A percentile compares a stretch with the other conserved stretches of the same genome.
Conservation (phyloP, 768 basidiomycete species). For the Lactifluus volemus region DNA sequence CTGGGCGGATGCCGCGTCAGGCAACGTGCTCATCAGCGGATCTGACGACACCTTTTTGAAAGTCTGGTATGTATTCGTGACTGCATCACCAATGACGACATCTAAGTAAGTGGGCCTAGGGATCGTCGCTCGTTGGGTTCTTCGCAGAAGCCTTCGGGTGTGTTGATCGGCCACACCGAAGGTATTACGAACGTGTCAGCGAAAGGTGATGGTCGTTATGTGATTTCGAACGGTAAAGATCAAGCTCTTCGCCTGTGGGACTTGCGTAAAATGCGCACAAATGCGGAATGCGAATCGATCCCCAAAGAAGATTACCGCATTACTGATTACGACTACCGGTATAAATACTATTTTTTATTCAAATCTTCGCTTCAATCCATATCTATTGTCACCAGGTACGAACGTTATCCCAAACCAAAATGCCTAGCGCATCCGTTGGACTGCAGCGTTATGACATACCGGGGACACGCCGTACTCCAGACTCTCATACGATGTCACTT, state of each 20-base stretch:
- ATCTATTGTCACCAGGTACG: constrained; percentile 37
- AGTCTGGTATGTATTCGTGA: constrained; percentile 60
- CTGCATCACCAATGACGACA: not conserved
- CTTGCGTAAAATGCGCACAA: constrained; percentile 82
- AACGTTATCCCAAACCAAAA: constrained; percentile 55
- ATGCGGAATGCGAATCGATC: constrained; percentile 53
- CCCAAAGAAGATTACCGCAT: constrained; percentile 44
- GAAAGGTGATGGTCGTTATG: constrained; percentile 92
- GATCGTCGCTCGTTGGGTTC: constrained; percentile 41
- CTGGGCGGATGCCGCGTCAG: constrained; percentile 89
- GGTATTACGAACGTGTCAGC: constrained; percentile 92
- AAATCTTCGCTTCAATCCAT: not conserved
- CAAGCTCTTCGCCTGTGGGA: constrained; percentile 91
- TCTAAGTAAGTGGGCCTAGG: constrained; percentile 27
- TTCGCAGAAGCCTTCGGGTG: constrained; percentile 74
- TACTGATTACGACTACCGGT: constrained; percentile 76
- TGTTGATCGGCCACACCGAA: constrained; percentile 92
- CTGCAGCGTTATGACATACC: constrained; percentile 92
- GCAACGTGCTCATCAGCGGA: constrained; percentile 90
- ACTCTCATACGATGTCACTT: constrained; percentile 97
- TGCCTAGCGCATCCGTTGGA: constrained; percentile 70
- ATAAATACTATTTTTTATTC: constrained; percentile 16
- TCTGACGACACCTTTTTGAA: constrained; percentile 94
- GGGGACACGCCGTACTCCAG: constrained; percentile 81
- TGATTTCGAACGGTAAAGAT: constrained; percentile 95